Base-by-base conservation (phyloP, 169 alveolate genomes). In the Plasmodium gaboni region DNA sequence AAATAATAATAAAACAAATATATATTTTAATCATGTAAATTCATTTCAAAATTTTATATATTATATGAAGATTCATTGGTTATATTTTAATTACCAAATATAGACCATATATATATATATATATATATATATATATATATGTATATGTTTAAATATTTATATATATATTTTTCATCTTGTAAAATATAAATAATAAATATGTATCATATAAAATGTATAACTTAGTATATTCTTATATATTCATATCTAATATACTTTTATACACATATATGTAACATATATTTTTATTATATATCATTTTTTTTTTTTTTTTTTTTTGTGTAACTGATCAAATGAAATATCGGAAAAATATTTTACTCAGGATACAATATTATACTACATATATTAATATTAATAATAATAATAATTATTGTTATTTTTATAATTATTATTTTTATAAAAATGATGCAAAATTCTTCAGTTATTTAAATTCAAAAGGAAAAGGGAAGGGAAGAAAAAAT, bases 21-120 rank as follows among this genome's bases (percentile, higher is more conserved):
- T 64, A 67, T 78, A 78, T 78, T 65, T 78, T 51, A 78, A 44
- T 57, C 51, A 64, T 42, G 42, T 67, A 5, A 78, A 38, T 70
- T 78, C 89, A 42, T 78, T 78, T 78, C 64, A 48, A 65, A 63
- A 64, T 59, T 78, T 78, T 69, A 59, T 78, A 13, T 78, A 78
- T 42, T 83, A 83, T 53, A 57, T 83, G 59, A 83, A 83, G 32
- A 44, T 83, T 50, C 91, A 83, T 22, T 83, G 91, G 91, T 42
- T 83, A 61, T 83, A 53, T 61, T 83, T 55, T 48, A 68, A 50
- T 19, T 83, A 83, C 38, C 91, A 83, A 67, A 68, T 44, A 4
- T 83, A 83, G 64, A 74, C 1, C 46, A 38, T 38, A 38, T 38
- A 38, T 38, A 38, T 38, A 5, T 38, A 6, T 38, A 38, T 38